These are phyloP conservation scores for Cladophialophora carrionii DNA, from an alignment of 2,329 filamentous ascomycete species.

Conservation along the genomic window DNA sequence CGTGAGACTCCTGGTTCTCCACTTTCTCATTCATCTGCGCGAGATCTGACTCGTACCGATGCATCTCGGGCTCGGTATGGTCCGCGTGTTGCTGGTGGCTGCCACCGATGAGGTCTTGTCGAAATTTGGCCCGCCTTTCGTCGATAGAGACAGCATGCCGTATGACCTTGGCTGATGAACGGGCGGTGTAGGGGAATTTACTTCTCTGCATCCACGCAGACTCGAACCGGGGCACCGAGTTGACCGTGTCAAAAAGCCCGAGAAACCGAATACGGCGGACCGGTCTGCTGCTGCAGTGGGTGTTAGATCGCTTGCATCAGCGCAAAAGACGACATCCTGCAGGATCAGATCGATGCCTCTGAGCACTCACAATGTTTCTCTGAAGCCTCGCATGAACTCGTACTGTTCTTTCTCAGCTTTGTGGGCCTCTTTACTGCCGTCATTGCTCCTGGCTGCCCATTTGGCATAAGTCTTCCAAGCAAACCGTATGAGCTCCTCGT, in stretches of 20 bases:
- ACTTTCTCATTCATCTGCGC: constrained; percentile 20
- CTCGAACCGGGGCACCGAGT: constrained; percentile 78
- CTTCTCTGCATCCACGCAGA: constrained; percentile 71
- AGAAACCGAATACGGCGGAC: constrained; percentile 74
- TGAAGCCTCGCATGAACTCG: constrained; percentile 75
- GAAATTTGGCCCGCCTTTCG: constrained; percentile 62
- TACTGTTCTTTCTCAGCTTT: constrained; percentile 66
- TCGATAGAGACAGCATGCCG: constrained; percentile 63
- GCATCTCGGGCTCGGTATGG: constrained; percentile 9
- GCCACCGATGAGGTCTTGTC: constrained; percentile 60
- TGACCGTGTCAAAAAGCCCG: constrained; percentile 81
- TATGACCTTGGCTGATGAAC: constrained; percentile 59
- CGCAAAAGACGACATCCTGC: neutral
- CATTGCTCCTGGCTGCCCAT: constrained; percentile 59
- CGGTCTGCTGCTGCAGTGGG: constrained; percentile 56
- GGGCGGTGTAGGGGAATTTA: constrained; percentile 67
- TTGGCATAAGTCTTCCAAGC: constrained; percentile 80
- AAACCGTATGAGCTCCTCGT: constrained; percentile 82
- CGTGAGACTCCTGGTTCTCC: neutral
- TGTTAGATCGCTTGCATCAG: neutral
- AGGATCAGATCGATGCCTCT: neutral
- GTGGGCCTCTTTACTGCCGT: constrained; percentile 47
- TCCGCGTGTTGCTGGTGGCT: constrained; percentile 27
- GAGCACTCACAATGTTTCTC: constrained; percentile 69
- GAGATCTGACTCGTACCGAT: constrained; percentile 27